Evolutionary conservation across 768 basidiomycete genomes (phyloP).

Genomic region (Kwoniella pini): DNA sequence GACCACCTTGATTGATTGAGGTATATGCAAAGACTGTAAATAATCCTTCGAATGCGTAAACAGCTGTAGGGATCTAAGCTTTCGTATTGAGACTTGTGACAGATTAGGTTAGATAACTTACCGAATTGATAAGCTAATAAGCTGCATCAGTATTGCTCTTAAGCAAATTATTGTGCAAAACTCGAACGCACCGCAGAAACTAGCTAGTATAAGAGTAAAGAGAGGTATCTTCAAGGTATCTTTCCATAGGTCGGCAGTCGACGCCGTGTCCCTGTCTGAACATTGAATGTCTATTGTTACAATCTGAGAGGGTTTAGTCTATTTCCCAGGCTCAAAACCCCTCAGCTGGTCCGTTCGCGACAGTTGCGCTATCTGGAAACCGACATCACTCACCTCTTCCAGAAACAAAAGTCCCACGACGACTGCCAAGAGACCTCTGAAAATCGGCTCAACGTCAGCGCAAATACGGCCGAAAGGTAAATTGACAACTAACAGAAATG

Average conservation of each 20-base stretch:
- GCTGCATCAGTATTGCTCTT: neutral
- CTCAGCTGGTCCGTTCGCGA: too few relatives aligned
- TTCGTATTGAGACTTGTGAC: neutral
- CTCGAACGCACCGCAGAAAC: neutral
- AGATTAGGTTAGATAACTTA: neutral
- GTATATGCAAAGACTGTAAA: slow-evolving; percentile 40
- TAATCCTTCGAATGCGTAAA: slow-evolving; percentile 19
- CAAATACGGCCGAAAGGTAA: too few relatives aligned
- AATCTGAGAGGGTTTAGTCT: too few relatives aligned
- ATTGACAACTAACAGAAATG: slow-evolving; percentile 18
- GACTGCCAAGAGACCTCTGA: neutral
- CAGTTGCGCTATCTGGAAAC: neutral
- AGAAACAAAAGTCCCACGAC: neutral
- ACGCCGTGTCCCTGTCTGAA: neutral
- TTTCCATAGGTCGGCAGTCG: neutral
- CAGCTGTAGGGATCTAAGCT: neutral
- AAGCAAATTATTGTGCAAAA: neutral
- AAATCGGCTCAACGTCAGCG: too few relatives aligned
- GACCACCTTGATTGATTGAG: slow-evolving; percentile 25
- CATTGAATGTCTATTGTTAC: too few relatives aligned
- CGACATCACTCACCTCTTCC: neutral
- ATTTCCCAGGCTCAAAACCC: too few relatives aligned
- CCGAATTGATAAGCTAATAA: neutral
- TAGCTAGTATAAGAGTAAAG: neutral
- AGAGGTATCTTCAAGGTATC: slow-evolving; percentile 4